Conservation (phyloP, 192 early-diverging fungal genomes). For the Coemansia sp. region DNA sequence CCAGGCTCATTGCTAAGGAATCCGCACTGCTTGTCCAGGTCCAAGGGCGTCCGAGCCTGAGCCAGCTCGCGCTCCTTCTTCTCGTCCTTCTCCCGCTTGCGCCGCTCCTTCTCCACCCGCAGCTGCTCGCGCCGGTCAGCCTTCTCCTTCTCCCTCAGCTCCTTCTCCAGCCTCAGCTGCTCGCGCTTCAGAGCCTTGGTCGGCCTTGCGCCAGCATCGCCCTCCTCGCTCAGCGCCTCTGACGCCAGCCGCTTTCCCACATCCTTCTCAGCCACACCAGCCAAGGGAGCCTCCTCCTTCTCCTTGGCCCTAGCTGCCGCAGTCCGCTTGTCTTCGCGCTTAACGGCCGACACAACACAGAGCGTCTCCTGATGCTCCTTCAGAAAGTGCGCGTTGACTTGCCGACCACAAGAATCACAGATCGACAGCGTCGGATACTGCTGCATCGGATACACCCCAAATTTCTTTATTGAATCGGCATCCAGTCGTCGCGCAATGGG, state of each 20-base stretch:
- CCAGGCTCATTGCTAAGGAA: slow-evolving; percentile 58
- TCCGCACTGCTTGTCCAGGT: slow-evolving; percentile 91
- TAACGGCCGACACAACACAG: slow-evolving; percentile 34
- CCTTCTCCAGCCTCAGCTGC: slow-evolving; percentile 40
- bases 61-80: slow-evolving; percentile 56
- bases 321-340: slow-evolving; percentile 30
- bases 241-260: slow-evolving; percentile 25
- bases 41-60: slow-evolving; percentile 63
- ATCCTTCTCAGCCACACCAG: neutral
- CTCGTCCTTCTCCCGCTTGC: slow-evolving; percentile 50
- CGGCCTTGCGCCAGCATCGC: slow-evolving; percentile 16
- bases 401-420: slow-evolving; percentile 46
- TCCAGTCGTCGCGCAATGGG: slow-evolving; percentile 53
- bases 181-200: slow-evolving; percentile 39
- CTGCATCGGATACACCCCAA: slow-evolving; percentile 45
- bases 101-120: slow-evolving; percentile 44
- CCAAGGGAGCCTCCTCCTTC: neutral
- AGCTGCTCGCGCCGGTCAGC: slow-evolving; percentile 38
- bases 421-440: slow-evolving; percentile 44
- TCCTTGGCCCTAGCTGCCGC: neutral
- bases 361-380: slow-evolving; percentile 50
- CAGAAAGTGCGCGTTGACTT: slow-evolving; percentile 47
- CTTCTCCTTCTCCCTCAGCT: slow-evolving; percentile 36
- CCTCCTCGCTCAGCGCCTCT: slow-evolving; percentile 20
- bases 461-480: slow-evolving; percentile 44